Percentiles rank a stretch among this genome's conserved stretches.
phyloP scores from a whole-genome alignment of 768 basidiomycete genomes.

The Amanita molliuscula region DNA sequence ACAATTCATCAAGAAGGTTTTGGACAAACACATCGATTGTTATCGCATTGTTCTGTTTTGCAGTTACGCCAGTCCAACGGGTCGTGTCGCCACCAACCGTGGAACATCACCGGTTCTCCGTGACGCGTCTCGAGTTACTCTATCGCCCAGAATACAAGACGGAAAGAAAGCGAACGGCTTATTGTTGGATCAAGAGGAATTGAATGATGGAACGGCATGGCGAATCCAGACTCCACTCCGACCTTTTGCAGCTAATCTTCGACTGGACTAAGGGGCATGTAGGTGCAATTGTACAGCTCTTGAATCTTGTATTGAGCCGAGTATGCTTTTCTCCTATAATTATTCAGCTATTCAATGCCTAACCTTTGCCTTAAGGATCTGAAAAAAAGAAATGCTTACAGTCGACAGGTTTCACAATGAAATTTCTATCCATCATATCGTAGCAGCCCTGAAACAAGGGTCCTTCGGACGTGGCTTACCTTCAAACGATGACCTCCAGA shows the following conservation, averaged over 20 bases:
- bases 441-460: background rate
- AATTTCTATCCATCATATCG: background rate
- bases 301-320: background rate
- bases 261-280: background rate
- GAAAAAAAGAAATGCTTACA: background rate
- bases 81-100: background rate
- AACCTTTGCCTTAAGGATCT: background rate
- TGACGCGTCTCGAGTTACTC: background rate
- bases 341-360: background rate
- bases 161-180: background rate
- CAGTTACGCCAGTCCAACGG: background rate
- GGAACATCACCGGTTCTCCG: background rate
- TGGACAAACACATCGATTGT: background rate
- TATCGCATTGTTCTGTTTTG: background rate
- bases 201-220: background rate
- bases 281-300: background rate
- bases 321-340: background rate
- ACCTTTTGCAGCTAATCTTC: background rate
- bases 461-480: background rate
- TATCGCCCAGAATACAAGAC: background rate
- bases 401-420: background rate
- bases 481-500: background rate
- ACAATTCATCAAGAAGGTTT: background rate
- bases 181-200: background rate
- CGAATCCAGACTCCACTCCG: background rate